These are phyloP conservation scores for Tetraselmis chui DNA, from an alignment of 139 green algal species.

Conservation along the genomic window DNA sequence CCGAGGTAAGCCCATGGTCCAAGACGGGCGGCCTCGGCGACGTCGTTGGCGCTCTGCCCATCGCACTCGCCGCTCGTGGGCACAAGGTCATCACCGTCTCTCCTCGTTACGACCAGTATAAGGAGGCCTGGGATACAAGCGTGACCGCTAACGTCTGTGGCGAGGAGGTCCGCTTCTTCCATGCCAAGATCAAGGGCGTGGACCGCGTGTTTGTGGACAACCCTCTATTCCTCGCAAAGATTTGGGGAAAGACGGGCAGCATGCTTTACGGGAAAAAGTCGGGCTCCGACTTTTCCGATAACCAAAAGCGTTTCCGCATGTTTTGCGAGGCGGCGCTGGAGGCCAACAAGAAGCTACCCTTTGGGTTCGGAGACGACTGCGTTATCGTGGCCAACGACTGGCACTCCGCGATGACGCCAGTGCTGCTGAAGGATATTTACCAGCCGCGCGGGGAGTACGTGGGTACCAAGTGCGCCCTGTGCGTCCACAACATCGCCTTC, in stretches of 20 bases:
- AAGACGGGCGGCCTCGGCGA: constrained; percentile 88
- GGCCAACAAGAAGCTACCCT: constrained; percentile 59
- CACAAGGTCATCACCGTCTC: constrained; percentile 94
- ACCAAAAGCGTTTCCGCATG: constrained; percentile 91
- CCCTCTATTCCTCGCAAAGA: constrained; percentile 89
- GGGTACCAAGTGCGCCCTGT: constrained; percentile 72
- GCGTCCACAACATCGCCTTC: constrained; percentile 97
- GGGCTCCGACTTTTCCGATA: constrained; percentile 91
- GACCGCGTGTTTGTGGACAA: constrained; percentile 96
- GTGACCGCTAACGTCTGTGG: constrained; percentile 70
- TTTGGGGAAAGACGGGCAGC: constrained; percentile 87
- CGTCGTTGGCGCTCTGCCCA: constrained; percentile 80
- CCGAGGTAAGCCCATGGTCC: constrained; percentile 71
- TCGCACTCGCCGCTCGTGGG: constrained; percentile 42
- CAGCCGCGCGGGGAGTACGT: constrained; percentile 69
- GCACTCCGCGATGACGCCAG: constrained; percentile 54
- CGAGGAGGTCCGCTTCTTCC: constrained; percentile 93
- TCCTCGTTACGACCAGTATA: constrained; percentile 94
- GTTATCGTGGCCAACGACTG: constrained; percentile 95
- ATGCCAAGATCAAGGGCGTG: constrained; percentile 91
- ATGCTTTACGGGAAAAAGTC: constrained; percentile 92
- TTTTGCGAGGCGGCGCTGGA: constrained; percentile 89
- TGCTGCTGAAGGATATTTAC: constrained; percentile 56
- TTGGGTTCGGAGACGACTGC: constrained; percentile 83
- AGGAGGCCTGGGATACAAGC: constrained; percentile 91